phyloP scores from a whole-genome alignment of 352 stramenopile genomes.

The Globisporangium perplexum region DNA sequence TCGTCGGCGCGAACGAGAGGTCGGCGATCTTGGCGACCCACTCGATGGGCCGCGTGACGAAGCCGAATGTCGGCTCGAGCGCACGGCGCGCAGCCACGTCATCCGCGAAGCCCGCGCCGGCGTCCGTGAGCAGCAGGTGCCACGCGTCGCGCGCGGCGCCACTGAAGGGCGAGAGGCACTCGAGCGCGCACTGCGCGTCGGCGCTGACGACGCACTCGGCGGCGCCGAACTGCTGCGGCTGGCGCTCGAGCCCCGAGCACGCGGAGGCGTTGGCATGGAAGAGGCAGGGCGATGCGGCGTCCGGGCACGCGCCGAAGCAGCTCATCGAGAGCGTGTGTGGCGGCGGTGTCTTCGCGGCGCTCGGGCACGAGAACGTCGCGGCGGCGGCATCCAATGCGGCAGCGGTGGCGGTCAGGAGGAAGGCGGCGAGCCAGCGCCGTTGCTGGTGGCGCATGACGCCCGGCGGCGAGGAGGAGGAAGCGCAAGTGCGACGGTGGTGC shows the following conservation, averaged over 20 bases:
- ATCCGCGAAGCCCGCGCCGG: constrained; percentile 18
- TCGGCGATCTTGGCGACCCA: constrained; percentile 18
- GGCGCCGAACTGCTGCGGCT: background rate
- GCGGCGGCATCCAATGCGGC: background rate
- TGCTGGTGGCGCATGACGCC: background rate
- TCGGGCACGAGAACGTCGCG: constrained; percentile 11
- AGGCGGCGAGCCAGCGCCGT: background rate
- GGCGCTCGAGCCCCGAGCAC: constrained; percentile 8
- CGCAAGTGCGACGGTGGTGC: background rate
- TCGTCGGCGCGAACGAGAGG: constrained; percentile 24
- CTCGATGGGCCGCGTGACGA: constrained; percentile 18
- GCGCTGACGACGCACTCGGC: constrained; percentile 6
- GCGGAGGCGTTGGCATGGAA: constrained; percentile 12
- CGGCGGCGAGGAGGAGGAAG: background rate
- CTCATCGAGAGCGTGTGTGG: constrained; percentile 19
- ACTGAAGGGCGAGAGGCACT: constrained; percentile 33
- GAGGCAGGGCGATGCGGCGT: constrained; percentile 15
- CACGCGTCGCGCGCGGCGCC: constrained; percentile 15
- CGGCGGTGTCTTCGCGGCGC: background rate
- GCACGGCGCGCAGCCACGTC: constrained; percentile 15
- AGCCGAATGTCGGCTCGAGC: constrained; percentile 17
- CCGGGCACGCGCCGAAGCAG: constrained; percentile 16
- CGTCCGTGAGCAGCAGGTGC: constrained; percentile 28
- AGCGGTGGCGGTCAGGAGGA: background rate
- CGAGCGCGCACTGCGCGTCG: constrained; percentile 21